phyloP scores from a whole-genome alignment of 441 rosid species.

The Eruca vesicaria region DNA sequence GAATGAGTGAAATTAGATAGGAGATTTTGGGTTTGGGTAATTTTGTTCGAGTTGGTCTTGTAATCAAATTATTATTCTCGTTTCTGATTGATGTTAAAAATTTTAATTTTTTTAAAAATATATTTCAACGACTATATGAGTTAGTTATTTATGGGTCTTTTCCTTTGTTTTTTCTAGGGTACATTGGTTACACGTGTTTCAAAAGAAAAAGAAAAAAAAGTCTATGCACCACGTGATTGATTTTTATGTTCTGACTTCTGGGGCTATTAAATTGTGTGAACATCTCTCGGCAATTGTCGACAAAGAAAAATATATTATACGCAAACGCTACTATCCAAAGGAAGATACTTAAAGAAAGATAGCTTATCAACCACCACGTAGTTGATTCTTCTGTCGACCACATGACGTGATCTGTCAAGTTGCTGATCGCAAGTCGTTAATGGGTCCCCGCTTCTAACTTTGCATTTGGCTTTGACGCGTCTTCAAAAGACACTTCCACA shows the following conservation, averaged over 20 bases:
- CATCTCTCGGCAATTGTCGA: neutral
- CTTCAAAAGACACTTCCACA: slow-evolving; percentile 24
- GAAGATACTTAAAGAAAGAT: slow-evolving; percentile 4
- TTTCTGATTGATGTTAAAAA: too few relatives aligned
- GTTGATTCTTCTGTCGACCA: slow-evolving; percentile 29
- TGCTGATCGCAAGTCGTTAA: slow-evolving; percentile 29
- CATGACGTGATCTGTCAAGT: slow-evolving; percentile 38
- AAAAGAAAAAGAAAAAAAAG: too few relatives aligned
- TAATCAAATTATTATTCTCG: too few relatives aligned
- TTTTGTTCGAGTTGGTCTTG: too few relatives aligned
- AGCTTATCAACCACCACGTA: slow-evolving; percentile 37
- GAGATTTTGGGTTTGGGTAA: too few relatives aligned
- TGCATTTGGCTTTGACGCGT: slow-evolving; percentile 27
- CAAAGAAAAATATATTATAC: slow-evolving; percentile 4
- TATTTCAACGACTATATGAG: neutral
- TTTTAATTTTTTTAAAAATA: too few relatives aligned
- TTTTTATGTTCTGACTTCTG: neutral
- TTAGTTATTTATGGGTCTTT: neutral
- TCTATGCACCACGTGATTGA: slow-evolving; percentile 12
- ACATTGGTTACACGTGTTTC: neutral
- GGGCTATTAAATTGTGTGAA: slow-evolving; percentile 8
- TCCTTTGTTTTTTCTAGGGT: neutral
- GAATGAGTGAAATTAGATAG: too few relatives aligned
- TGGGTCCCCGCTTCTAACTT: neutral
- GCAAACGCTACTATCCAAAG: slow-evolving; percentile 25